Base-by-base conservation (phyloP, 2,329 filamentous ascomycete genomes). In the Whalleya microplaca region DNA sequence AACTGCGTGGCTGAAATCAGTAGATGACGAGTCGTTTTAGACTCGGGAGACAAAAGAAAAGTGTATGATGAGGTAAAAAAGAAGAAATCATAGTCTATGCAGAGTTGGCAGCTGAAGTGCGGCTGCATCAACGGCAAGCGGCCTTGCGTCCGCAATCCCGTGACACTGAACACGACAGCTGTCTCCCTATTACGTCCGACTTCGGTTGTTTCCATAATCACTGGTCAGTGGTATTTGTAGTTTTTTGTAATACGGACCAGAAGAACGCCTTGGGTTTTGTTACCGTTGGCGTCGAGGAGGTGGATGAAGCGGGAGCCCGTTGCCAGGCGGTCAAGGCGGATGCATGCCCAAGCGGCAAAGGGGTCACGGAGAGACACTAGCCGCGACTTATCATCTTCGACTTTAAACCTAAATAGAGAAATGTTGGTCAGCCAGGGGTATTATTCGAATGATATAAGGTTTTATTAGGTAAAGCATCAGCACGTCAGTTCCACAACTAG, bases 321-420 rank as follows among this genome's bases (percentile, higher is more conserved):
- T 45, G 75, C 78, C 2, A 86, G 76, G 41, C 83, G 80, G 70
- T 85, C 83, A 12, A 86, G 78, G 2, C 84, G 81, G 66, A 85
- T 80, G 65, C 83, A 85, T 21, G 83, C 80, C 83, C 83, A 86
- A 9, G 78, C 80, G 21, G 81, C 73, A 37, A 78, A 70, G 14
- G 70, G 64, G 47, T 76, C 73, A 45, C 75, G 72, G 49, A 72
- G 67, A 41, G 45, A 43, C n/a, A 58, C 42, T 19, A 67, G 52
- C 40, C 72, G 69, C 37, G 74, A 73, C 40, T 59, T 53, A 45
- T 78, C 77, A 64, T 84, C 80, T 59, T 84, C 80, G 52, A 86
- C 72, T 56, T 79, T 83, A 72, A 86, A 79, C 55, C 83, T 85
- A 59, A 53, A 64, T 49, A 58, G 41, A 55, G 7, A 21, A 66